Evolutionary conservation across 1,284 basidiomycete genomes (phyloP), one percentile per base, ranked within the genome.

Genomic region (Marasmius oreades): DNA sequence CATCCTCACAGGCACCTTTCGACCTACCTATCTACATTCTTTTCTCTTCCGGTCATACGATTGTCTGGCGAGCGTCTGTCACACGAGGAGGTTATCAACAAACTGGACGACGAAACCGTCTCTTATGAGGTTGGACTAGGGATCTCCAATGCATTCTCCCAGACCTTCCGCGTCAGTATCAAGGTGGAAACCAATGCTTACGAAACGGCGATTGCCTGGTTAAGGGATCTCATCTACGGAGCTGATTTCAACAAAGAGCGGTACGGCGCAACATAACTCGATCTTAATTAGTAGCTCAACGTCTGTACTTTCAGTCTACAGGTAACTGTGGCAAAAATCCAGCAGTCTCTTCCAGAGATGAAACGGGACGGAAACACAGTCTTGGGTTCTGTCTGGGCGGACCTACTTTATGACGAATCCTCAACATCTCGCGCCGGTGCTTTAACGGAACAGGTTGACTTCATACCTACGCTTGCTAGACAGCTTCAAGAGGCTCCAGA

Each of bases 41-140:
- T 98, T 73, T 88, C 92, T 20, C 79, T 98, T 0, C 94, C 95
- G 10, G 80, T 99, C 47, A 82, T 77, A 51, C 80, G 88, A 37
- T 77, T 82, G 20, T 78, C 76, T 58, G 95, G 95, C 1, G 83
- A 87, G 59, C 73, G 74, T 31, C 73, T 99, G 44, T 77, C 80
- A 2, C 93, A 95, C 66, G 96, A 98, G 71, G 84, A 97, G 58
- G 95, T 98, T 22, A 85, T 98, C 60, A 88, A 95, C 70, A 82
- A 85, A 59, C 84, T 99, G 1, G 94, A 98, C 68, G 84, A 93
- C 64, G 88, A 97, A 64, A 98, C 96, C 0, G 92, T 99, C 24
- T 86, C 84, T 4, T 96, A 98, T 68, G 88, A 91, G 55, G 84
- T 82, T 50, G 78, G 79, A 45, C 78, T 94, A 5, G 93, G 93